Evolutionary conservation across 2,329 filamentous ascomycete genomes (phyloP), one percentile per base, ranked within the genome.

Genomic region (Knufia petricola): DNA sequence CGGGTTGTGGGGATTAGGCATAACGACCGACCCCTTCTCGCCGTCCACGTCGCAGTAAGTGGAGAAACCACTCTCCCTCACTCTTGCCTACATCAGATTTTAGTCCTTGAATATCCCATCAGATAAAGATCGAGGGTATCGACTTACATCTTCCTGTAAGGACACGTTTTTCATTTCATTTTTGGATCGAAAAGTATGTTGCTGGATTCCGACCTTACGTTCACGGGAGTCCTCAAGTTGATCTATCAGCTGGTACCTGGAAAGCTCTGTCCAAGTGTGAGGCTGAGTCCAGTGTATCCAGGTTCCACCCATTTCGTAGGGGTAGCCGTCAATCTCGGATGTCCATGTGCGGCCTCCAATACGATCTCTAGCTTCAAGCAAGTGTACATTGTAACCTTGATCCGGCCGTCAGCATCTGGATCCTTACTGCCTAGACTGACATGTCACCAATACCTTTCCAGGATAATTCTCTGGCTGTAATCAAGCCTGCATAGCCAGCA

Each of bases 31-130:
- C 3, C 66, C 69, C 44, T 58, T 56, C 3, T 55, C 53, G 0
- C 71, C 71, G 48, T 75, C 72, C 2, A 75, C 63, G 34, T 75
- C 69, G 32, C 70, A n/a, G n/a, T n/a, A n/a, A n/a, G n/a, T n/a
- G n/a, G n/a, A n/a, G n/a, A n/a, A n/a, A n/a, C n/a, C n/a, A n/a
- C n/a, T n/a, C n/a, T n/a, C n/a, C n/a, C n/a, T n/a, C 64, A 13
- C 75, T 65, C 19, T 74, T 74, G 4, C 61, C 58, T 0, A 60
- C 66, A 34, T 58, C 57, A 48, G 60, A 56, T 42, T 64, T 64
- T 0, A 69, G 52, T 7, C 49, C 47, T 38, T 65, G 66, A 54
- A 28, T 7, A 46, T 20, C 50, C 19, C 40, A 38, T 50, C 36
- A 50, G 31, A 46, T 21, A 19, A 32, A 12, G 30, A 17, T 12